These are phyloP conservation scores for Dioscorea cayenensis DNA, from an alignment of 116 monocot genomes.

Conservation along the genomic window DNA sequence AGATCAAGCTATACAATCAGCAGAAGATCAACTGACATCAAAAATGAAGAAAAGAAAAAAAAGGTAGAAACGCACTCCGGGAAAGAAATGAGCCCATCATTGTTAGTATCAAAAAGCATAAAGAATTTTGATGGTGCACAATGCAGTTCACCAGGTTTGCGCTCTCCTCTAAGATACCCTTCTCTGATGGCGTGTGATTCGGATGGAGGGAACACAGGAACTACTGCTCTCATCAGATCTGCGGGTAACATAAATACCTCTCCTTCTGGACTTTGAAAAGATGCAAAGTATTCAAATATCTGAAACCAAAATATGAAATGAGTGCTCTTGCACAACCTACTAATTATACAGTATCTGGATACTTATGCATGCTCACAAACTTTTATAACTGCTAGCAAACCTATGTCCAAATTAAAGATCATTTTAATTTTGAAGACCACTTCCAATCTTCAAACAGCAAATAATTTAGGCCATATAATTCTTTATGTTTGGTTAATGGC, in stretches of 20 bases:
- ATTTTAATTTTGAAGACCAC: background rate
- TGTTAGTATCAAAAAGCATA: conserved; percentile 93
- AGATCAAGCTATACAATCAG: background rate
- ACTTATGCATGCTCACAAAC: background rate
- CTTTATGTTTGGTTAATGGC: too few species aligned
- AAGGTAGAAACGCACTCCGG: conserved; percentile 57
- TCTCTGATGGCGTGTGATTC: conserved; percentile 69
- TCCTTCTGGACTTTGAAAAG: conserved; percentile 51
- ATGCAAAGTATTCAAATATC: conserved; percentile 97
- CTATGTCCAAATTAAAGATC: background rate
- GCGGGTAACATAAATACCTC: conserved; percentile 77
- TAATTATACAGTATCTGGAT: too few species aligned
- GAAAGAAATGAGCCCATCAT: conserved; percentile 95
- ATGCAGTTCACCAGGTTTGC: conserved; percentile 57
- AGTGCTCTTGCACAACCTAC: background rate
- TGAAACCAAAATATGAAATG: conserved; percentile 15
- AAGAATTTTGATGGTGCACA: conserved; percentile 81
- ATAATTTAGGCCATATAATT: background rate
- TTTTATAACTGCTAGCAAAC: background rate
- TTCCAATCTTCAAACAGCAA: background rate
- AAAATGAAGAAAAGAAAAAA: background rate
- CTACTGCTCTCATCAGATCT: conserved; percentile 93
- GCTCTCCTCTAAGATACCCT: conserved; percentile 83
- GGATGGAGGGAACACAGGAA: conserved; percentile 94
- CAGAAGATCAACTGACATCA: too few species aligned